Conservation (phyloP, 108 stramenopile species). For the Cyclotella baltica region DNA sequence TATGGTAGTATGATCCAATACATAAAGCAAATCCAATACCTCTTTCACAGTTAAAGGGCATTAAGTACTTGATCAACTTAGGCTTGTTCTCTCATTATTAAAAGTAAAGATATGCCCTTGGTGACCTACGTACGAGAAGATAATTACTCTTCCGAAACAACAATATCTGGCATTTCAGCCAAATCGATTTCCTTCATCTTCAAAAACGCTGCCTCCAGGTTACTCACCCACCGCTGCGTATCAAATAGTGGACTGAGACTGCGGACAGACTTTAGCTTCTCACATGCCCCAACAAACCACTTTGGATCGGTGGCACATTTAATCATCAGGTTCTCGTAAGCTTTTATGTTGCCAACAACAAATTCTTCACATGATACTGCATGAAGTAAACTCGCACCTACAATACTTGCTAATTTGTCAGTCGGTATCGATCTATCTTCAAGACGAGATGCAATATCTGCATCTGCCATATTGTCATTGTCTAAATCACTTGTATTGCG, state of each 20-base stretch:
- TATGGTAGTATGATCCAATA: too few species aligned
- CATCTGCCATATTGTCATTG: not conserved
- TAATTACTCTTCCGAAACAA: slow-evolving; percentile 13
- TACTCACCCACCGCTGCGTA: slow-evolving; percentile 57
- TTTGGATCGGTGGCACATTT: slow-evolving; percentile 53
- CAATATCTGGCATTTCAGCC: slow-evolving; percentile 23
- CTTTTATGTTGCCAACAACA: slow-evolving; percentile 48
- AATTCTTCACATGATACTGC: slow-evolving; percentile 66
- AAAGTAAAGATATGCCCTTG: too few species aligned
- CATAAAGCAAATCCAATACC: too few species aligned
- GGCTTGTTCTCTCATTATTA: too few species aligned
- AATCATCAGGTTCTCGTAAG: slow-evolving; percentile 78
- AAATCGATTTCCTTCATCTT: slow-evolving; percentile 19
- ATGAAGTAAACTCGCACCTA: slow-evolving; percentile 72
- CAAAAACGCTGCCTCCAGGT: slow-evolving; percentile 52
- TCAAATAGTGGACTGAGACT: slow-evolving; percentile 56
- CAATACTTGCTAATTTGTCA: slow-evolving; percentile 83
- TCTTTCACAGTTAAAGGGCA: too few species aligned
- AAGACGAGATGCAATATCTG: not conserved
- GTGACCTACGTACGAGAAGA: too few species aligned
- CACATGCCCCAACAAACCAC: slow-evolving; percentile 47
- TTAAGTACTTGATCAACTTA: too few species aligned
- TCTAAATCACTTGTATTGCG: slow-evolving; percentile 4
- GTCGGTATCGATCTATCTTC: slow-evolving; percentile 40
- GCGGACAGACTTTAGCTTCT: slow-evolving; percentile 15